Evolutionary conservation across 2,329 filamentous ascomycete genomes (phyloP).

Genomic region (Colletotrichum eleusines): DNA sequence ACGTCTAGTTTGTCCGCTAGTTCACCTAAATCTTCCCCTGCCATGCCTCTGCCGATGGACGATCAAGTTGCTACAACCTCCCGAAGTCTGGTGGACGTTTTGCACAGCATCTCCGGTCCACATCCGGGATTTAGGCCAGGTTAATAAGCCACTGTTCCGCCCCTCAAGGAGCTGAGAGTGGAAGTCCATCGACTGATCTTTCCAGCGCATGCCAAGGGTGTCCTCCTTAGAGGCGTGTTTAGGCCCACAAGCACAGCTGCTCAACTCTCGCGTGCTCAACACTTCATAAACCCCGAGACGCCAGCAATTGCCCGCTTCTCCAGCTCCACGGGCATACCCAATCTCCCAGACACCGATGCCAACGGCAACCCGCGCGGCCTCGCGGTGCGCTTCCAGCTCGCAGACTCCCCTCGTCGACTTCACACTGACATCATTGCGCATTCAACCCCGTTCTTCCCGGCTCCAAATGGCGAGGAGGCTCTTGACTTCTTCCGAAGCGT

Average conservation of each 20-base stretch:
- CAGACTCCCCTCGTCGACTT: conserved; percentile 51
- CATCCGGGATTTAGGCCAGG: conserved; percentile 56
- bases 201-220: conserved; percentile 66
- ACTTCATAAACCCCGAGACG: conserved; percentile 60
- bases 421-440: conserved; percentile 70
- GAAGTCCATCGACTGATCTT: not conserved
- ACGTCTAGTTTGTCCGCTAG: not conserved
- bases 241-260: conserved; percentile 58
- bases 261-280: conserved; percentile 59
- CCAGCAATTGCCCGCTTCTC: conserved; percentile 64
- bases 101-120: conserved; percentile 54
- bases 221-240: conserved; percentile 65
- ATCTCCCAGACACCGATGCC: conserved; percentile 61
- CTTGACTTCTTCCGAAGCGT: conserved; percentile 61
- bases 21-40: not conserved
- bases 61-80: conserved; percentile 54
- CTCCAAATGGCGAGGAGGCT: conserved; percentile 64
- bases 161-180: not conserved
- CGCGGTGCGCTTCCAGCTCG: conserved; percentile 61
- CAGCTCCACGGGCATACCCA: conserved; percentile 62
- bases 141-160: conserved; percentile 38
- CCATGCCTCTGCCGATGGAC: conserved; percentile 60
- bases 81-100: conserved; percentile 50
- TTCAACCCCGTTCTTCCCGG: conserved; percentile 61
- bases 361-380: conserved; percentile 63